Percentiles rank a stretch among this genome's conserved stretches.
phyloP scores from a whole-genome alignment of 2,329 filamentous ascomycete species.

The Arthroderma sp. region DNA sequence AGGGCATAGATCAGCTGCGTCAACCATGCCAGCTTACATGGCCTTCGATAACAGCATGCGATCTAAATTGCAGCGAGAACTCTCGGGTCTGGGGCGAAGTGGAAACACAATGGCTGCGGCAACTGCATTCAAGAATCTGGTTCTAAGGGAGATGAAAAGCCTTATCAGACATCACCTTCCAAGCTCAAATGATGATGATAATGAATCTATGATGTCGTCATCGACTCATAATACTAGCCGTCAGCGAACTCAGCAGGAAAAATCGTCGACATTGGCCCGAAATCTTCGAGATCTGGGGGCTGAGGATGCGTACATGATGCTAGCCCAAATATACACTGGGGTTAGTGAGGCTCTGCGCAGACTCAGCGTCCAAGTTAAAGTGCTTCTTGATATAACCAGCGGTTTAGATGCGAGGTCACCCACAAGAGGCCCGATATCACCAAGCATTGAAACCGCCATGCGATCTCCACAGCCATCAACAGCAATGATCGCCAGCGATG shows the following conservation, averaged over 20 bases:
- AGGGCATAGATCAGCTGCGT: constrained; percentile 51
- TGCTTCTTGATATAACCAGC: constrained; percentile 87
- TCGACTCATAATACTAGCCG: constrained; percentile 63
- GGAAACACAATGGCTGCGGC: constrained; percentile 69
- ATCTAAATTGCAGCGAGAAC: constrained; percentile 52
- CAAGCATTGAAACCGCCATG: constrained; percentile 31
- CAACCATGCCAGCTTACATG: constrained; percentile 66
- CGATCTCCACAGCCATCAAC: constrained; percentile 15
- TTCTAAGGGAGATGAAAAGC: constrained; percentile 73
- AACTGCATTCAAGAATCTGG: constrained; percentile 68
- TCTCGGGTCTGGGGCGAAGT: constrained; percentile 69
- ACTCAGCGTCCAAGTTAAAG: constrained; percentile 80
- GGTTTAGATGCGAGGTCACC: constrained; percentile 28
- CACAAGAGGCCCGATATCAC: constrained; percentile 29
- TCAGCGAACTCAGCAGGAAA: constrained; percentile 68
- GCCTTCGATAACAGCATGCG: constrained; percentile 58
- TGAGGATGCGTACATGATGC: constrained; percentile 70
- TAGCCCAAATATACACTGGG: constrained; percentile 70
- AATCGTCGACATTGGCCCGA: constrained; percentile 72
- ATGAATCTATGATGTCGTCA: constrained; percentile 72
- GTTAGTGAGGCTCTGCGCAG: constrained; percentile 78
- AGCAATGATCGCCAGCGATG: constrained; percentile 36
- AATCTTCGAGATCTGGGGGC: constrained; percentile 76
- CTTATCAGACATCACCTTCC: constrained; percentile 76
- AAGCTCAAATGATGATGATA: constrained; percentile 87